These are phyloP conservation scores for Collybiopsis luxurians DNA, from an alignment of 768 basidiomycete species.

Conservation along the genomic window DNA sequence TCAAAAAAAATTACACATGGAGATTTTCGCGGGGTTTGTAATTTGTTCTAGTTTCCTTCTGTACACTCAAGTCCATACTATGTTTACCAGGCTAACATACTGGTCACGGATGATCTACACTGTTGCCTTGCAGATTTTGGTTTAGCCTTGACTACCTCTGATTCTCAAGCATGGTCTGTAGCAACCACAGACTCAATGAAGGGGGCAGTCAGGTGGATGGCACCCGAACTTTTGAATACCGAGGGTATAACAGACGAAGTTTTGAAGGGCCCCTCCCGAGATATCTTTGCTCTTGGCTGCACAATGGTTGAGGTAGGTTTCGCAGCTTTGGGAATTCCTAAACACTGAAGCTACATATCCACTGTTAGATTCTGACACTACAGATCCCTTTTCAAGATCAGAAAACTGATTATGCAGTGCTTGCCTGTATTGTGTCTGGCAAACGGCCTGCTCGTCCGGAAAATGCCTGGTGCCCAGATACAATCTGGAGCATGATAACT, in stretches of 20 bases:
- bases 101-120: constrained; percentile 11
- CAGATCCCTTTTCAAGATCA: constrained; percentile 4
- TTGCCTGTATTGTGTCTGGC: neutral
- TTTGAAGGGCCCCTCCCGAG: constrained; percentile 8
- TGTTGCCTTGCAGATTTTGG: constrained; percentile 19
- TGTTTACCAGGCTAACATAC: constrained; percentile 17
- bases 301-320: constrained; percentile 15
- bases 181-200: constrained; percentile 6
- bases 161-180: constrained; percentile 5
- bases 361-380: neutral
- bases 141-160: constrained; percentile 6
- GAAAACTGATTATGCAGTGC: constrained; percentile 1
- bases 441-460: neutral
- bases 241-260: neutral
- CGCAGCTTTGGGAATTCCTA: no score
- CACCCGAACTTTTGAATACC: constrained; percentile 7
- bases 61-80: no score
- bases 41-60: neutral
- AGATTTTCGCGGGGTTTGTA: constrained; percentile 21
- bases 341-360: neutral
- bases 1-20: constrained; percentile 13
- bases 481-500: no score
- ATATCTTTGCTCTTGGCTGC: constrained; percentile 15
- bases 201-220: constrained; percentile 15
- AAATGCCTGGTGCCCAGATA: neutral